Percentiles rank a stretch among this genome's conserved stretches.
Conservation (phyloP, 495 filamentous ascomycete species). For the Collariella sp. region DNA sequence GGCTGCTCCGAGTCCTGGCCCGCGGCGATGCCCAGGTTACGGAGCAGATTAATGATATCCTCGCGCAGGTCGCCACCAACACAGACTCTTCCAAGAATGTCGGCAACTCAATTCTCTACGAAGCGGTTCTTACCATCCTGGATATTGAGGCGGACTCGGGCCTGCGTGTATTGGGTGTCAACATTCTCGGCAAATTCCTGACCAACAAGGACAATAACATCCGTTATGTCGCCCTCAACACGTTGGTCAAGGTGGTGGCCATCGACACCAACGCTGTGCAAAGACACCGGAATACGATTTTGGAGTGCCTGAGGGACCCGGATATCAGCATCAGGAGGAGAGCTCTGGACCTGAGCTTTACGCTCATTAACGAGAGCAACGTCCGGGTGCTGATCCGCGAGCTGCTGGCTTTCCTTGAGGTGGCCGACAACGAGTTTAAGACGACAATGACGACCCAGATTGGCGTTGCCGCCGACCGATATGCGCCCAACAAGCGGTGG, state of each 20-base stretch:
- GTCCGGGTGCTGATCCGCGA: slow-evolving; percentile 89
- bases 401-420: slow-evolving; percentile 86
- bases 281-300: slow-evolving; percentile 90
- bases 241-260: slow-evolving; percentile 94
- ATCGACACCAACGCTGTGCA: slow-evolving; percentile 97
- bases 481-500: slow-evolving; percentile 94
- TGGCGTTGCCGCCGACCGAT: slow-evolving; percentile 91
- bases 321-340: slow-evolving; percentile 95
- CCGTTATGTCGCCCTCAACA: slow-evolving; percentile 94
- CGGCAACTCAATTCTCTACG: slow-evolving; percentile 94
- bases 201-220: slow-evolving; percentile 99
- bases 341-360: slow-evolving; percentile 94
- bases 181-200: slow-evolving; percentile 96
- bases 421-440: slow-evolving; percentile 97
- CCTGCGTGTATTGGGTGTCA: slow-evolving; percentile 86
- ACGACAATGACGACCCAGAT: slow-evolving; percentile 95
- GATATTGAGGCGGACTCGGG: slow-evolving; percentile 97
- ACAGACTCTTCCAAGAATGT: slow-evolving; percentile 98
- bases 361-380: slow-evolving; percentile 92
- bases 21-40: slow-evolving; percentile 83
- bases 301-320: slow-evolving; percentile 94
- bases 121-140: slow-evolving; percentile 92
- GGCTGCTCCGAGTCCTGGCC: slow-evolving; percentile 73
- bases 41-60: slow-evolving; percentile 96
- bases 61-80: slow-evolving; percentile 96